Evolutionary conservation across 2,329 filamentous ascomycete species (phyloP), one percentile per base, ranked within the genome.

Genomic region (Penicillium griseofulvum): DNA sequence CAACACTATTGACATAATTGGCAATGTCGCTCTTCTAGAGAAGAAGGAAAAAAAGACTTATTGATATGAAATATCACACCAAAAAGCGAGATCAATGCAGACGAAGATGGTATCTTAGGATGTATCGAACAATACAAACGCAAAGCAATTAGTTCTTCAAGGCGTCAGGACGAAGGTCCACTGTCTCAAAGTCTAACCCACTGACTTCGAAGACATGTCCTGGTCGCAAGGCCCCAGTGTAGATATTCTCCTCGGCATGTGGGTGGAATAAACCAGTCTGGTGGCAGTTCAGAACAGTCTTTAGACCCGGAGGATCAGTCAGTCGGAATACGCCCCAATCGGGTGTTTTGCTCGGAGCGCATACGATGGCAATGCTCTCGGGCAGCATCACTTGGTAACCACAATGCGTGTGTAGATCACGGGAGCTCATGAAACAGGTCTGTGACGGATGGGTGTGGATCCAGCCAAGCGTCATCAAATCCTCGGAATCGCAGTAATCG

Each of bases 361-460:
- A 99, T 37, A 99, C 94, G 66, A 99, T 96, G 4, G 94, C 94
- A 59, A 99, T 91, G 65, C 90, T 95, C 78, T 99, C 94, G 0
- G 91, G 88, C 75, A 97, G 84, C 91, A 97, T 97, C 56, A 94
- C 87, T 74, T 99, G 94, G 71, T 97, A 97, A 11, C 91, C 91
- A 3, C 87, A 87, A 69, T 96, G 93, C 0, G 95, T 99, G 70
- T 99, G 94, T 62, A 97, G 71, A 69, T 99, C 94, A 47, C 93
- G 81, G 46, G 89, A 94, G 70, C 91, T 96, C 90, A 99, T 95
- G 72, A 99, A 99, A 74, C 94, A 99, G 0, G 91, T 95, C 76
- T 99, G 94, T 0, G 88, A 91, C 0, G 94, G 94, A 71, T 99
- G 94, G 0, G 94, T 99, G 71, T 99, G 94, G 58, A 99, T 99